Base-by-base conservation (phyloP, 352 stramenopile genomes). In the Globisporangium perplexum region DNA sequence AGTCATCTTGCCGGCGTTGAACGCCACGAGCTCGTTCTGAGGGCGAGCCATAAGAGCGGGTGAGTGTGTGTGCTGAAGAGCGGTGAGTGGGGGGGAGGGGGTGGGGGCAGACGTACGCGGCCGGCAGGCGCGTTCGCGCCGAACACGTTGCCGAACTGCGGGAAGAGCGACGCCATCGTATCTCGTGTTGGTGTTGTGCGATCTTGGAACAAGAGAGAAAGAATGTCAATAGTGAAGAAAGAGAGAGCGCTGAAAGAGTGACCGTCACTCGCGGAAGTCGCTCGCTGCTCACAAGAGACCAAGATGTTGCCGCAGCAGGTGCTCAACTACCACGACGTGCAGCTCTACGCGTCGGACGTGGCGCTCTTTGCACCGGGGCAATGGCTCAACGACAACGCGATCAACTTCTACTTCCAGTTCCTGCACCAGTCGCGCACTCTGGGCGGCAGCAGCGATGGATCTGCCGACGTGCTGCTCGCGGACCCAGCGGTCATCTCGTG, bases 1-100 rank as follows among this genome's bases (percentile, higher is more conserved):
- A 8, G 74, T 82, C 86, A 96, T 91, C 68, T 95, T 96, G 57
- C 90, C 90, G 11, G 90, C 90, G 43, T 96, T 94, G 67, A 97
- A 97, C n/a, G 80, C 77, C 53, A 97, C 84, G 26, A 97, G 55
- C 38, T 92, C 82, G 33, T 86, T 90, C 79, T 92, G 55, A 4
- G 1, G 8, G 1, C 5, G 8, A 4, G 31, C 31, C 10, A 15
- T 8, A 10, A 47, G n/a, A 56, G 20, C 18, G 18, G 33, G 46
- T 14, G 24, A 53, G 33, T 7, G 20, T 1, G n/a, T 31, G 45
- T 1, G 15, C 22, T 14, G 1, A 7, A 12, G 17, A 20, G 14
- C 1, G 12, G 12, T 3, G 12, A 17, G 15, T 11, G n/a, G 11
- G n/a, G 23, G 11, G 20, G 50, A 47, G 26, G 1, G 11, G 20